These are phyloP conservation scores for Sporothrix sp. DNA, from an alignment of 2,329 filamentous ascomycete genomes.

Conservation along the genomic window DNA sequence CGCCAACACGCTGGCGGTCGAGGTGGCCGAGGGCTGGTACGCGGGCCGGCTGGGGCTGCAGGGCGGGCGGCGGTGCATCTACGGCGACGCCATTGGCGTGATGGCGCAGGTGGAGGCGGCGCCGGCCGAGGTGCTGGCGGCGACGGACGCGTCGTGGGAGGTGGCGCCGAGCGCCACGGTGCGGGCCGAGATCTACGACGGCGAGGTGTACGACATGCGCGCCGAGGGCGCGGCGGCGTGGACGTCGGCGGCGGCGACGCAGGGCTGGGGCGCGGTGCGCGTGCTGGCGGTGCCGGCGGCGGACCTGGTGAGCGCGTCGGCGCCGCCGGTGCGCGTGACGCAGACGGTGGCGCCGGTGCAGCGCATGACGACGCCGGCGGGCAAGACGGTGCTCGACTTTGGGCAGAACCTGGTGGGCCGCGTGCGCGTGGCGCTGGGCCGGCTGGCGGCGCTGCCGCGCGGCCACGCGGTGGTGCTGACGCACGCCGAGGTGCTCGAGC, in stretches of 20 bases:
- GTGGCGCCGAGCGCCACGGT: slow-evolving; percentile 23
- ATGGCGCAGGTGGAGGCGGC: slow-evolving; percentile 30
- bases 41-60: slow-evolving; percentile 25
- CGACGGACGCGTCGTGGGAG: slow-evolving; percentile 14
- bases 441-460: slow-evolving; percentile 22
- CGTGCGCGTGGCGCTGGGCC: slow-evolving; percentile 26
- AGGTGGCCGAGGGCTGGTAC: slow-evolving; percentile 38
- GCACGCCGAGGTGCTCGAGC: slow-evolving; percentile 47
- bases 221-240: slow-evolving; percentile 6
- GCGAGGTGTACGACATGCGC: slow-evolving; percentile 39
- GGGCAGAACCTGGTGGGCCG: slow-evolving; percentile 50
- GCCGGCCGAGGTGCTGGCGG: not conserved
- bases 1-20: slow-evolving; percentile 24
- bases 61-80: slow-evolving; percentile 25
- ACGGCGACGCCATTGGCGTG: slow-evolving; percentile 31
- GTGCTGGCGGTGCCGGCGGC: slow-evolving; percentile 23
- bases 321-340: slow-evolving; percentile 34
- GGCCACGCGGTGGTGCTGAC: slow-evolving; percentile 30
- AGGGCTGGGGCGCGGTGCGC: not conserved
- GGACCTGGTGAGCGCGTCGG: slow-evolving; percentile 32
- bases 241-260: not conserved
- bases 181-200: slow-evolving; percentile 40
- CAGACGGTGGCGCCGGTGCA: slow-evolving; percentile 23
- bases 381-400: slow-evolving; percentile 45
- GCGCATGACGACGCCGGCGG: slow-evolving; percentile 27